These are phyloP conservation scores for Penicillium soppii DNA, from an alignment of 495 filamentous ascomycete species.

Conservation along the genomic window DNA sequence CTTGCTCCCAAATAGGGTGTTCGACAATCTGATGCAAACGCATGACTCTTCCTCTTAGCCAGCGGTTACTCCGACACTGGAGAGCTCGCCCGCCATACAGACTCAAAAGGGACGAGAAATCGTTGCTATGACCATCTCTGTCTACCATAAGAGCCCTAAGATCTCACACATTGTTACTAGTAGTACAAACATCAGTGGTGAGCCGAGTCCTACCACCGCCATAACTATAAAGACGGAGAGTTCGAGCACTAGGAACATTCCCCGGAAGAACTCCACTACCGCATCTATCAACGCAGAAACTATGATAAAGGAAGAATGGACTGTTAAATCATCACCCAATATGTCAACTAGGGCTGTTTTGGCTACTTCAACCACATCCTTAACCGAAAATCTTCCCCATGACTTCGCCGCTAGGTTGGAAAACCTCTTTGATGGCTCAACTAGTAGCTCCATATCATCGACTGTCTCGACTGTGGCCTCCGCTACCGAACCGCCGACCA, in stretches of 20 bases:
- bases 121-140: conserved; percentile 21
- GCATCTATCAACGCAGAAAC: conserved; percentile 12
- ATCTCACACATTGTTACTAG: conserved; percentile 13
- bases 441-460: neutral
- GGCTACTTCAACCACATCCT: too few relatives aligned
- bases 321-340: neutral
- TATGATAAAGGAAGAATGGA: conserved; percentile 1
- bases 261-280: neutral
- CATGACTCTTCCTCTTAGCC: neutral
- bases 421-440: neutral
- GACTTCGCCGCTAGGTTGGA: neutral
- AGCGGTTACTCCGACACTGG: neutral
- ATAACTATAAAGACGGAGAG: conserved; percentile 11
- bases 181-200: conserved; percentile 19
- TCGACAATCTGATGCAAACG: neutral
- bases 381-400: neutral
- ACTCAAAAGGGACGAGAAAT: conserved; percentile 14
- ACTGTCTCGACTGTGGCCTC: neutral
- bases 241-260: conserved; percentile 6
- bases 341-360: neutral
- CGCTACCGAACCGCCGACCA: neutral
- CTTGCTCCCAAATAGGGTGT: neutral
- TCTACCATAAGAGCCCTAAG: conserved; percentile 12
- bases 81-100: neutral
- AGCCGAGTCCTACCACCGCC: conserved; percentile 11